These are phyloP conservation scores for Cladosporium colombiae DNA, from an alignment of 2,329 filamentous ascomycete genomes.

Conservation along the genomic window DNA sequence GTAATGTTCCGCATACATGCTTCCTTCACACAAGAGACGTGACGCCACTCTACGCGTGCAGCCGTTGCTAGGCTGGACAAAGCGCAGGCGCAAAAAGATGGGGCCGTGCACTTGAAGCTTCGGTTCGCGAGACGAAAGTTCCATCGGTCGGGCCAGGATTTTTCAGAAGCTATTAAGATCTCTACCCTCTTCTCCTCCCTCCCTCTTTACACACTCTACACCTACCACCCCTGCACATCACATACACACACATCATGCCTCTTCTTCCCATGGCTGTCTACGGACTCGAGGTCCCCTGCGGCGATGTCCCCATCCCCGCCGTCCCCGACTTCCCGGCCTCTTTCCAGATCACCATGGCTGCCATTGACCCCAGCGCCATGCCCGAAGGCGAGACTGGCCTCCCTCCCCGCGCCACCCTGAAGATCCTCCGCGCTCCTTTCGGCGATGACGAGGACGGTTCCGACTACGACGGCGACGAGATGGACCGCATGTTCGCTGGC, in stretches of 20 bases:
- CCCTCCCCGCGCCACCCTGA: slow-evolving; percentile 79
- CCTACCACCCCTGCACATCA: slow-evolving; percentile 13
- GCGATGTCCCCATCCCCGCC: slow-evolving; percentile 79
- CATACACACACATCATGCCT: slow-evolving; percentile 28
- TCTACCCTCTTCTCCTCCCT: background rate
- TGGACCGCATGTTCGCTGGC: slow-evolving; percentile 57
- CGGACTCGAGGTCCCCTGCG: slow-evolving; percentile 85
- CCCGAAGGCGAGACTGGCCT: slow-evolving; percentile 44
- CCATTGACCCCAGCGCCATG: slow-evolving; percentile 83
- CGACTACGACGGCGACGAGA: slow-evolving; percentile 50
- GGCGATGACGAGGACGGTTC: slow-evolving; percentile 56
- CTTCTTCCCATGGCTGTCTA: slow-evolving; percentile 71
- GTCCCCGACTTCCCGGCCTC: slow-evolving; percentile 77
- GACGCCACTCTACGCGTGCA: slow-evolving; percentile 6
- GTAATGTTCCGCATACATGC: background rate
- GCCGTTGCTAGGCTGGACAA: slow-evolving; percentile 4
- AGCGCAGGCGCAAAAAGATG: background rate
- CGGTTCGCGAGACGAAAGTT: background rate
- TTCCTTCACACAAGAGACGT: background rate
- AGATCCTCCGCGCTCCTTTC: slow-evolving; percentile 75
- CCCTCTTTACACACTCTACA: background rate
- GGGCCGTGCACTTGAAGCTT: background rate
- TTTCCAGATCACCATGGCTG: slow-evolving; percentile 98
- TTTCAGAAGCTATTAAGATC: background rate
- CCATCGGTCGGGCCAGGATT: background rate